Conservation (phyloP, 768 basidiomycete species). For the Pleurotus citrinopileatus region DNA sequence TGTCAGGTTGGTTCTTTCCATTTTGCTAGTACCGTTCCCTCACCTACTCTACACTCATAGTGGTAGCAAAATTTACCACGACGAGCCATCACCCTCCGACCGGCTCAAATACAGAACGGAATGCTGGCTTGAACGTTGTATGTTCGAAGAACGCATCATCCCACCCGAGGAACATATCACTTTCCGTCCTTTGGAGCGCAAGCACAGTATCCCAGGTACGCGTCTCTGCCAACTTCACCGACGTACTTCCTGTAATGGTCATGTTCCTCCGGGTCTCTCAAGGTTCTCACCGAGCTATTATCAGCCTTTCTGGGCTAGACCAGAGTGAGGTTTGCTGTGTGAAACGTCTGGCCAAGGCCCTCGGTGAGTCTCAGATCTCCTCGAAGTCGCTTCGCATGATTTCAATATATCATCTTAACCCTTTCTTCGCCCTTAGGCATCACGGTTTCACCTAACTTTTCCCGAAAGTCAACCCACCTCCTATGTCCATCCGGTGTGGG, state of each 20-base stretch:
- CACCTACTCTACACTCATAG: constrained; percentile 32
- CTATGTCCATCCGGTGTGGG: constrained; percentile 72
- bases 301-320: constrained; percentile 79
- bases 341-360: constrained; percentile 59
- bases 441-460: constrained; percentile 54
- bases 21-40: neutral
- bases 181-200: constrained; percentile 62
- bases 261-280: constrained; percentile 1
- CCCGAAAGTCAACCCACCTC: constrained; percentile 72
- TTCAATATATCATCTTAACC: no score
- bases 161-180: constrained; percentile 63
- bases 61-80: constrained; percentile 64
- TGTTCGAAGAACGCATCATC: constrained; percentile 74
- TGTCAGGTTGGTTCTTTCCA: constrained; percentile 51
- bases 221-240: neutral
- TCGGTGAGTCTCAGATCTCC: constrained; percentile 52
- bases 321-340: constrained; percentile 66
- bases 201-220: constrained; percentile 59
- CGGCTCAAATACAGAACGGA: constrained; percentile 76
- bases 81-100: constrained; percentile 46
- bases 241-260: neutral
- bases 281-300: constrained; percentile 54
- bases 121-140: constrained; percentile 90
- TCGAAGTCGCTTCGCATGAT: constrained; percentile 1
- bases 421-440: constrained; percentile 40